Evolutionary conservation across 2,329 filamentous ascomycete species (phyloP).

Genomic region (Hirsutella rhossiliensis): DNA sequence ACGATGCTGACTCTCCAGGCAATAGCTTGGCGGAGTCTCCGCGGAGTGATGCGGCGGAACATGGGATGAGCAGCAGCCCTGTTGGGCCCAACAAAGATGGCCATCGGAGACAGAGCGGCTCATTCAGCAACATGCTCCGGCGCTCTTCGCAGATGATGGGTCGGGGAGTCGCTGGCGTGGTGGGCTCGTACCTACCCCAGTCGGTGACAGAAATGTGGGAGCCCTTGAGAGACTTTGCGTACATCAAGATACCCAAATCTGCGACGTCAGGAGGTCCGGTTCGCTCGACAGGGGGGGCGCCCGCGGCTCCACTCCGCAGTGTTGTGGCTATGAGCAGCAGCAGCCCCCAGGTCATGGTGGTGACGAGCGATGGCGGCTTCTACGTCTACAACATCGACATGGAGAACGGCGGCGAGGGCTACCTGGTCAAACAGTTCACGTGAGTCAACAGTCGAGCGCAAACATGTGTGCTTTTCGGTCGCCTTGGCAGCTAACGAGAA

Average conservation of each 20-base stretch:
- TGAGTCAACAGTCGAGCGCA: conserved; percentile 34
- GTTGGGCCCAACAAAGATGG: conserved; percentile 13
- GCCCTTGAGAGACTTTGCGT: conserved; percentile 86
- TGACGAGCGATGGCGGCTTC: conserved; percentile 90
- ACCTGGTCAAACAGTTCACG: conserved; percentile 85
- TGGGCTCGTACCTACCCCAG: conserved; percentile 84
- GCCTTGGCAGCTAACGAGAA: too few species aligned
- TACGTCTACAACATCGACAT: conserved; percentile 94
- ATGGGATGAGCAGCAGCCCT: conserved; percentile 13
- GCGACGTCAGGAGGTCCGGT: conserved; percentile 8
- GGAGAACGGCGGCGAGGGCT: conserved; percentile 87
- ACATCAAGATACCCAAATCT: conserved; percentile 76
- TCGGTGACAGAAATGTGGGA: conserved; percentile 98
- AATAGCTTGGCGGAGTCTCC: conserved; percentile 41
- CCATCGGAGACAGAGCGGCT: conserved; percentile 51
- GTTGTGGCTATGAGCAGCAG: conserved; percentile 97
- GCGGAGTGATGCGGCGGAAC: conserved; percentile 33
- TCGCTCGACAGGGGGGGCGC: conserved; percentile 16
- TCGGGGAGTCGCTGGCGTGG: conserved; percentile 74
- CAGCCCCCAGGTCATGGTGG: conserved; percentile 93
- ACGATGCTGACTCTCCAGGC: conserved; percentile 26
- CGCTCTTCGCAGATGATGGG: conserved; percentile 91
- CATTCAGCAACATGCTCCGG: conserved; percentile 82
- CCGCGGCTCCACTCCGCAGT: conserved; percentile 53
- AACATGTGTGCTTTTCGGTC: too few species aligned